Evolutionary conservation across 306 rosid species (phyloP).

Genomic region (Arachis stenosperma): DNA sequence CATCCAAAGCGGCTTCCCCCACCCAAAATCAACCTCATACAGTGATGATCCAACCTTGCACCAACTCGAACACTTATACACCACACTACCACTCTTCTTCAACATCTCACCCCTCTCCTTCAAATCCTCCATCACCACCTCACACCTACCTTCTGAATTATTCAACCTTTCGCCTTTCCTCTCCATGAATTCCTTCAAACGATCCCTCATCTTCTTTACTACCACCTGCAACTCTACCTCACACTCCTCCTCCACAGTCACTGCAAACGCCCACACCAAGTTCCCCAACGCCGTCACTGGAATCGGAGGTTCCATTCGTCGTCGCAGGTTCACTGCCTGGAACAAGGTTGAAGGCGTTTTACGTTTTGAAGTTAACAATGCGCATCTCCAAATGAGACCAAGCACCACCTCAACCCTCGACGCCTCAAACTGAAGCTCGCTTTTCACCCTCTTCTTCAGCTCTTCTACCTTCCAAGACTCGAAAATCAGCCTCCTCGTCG

Average conservation of each 20-base stretch:
- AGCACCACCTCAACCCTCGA: conserved; percentile 53
- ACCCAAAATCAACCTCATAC: conserved; percentile 47
- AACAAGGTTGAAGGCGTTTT: conserved; percentile 43
- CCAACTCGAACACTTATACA: conserved; percentile 56
- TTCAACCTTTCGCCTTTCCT: conserved; percentile 33
- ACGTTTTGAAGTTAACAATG: neutral
- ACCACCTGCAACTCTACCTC: conserved; percentile 39
- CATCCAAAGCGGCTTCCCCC: conserved; percentile 52
- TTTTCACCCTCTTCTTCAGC: conserved; percentile 38
- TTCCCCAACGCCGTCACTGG: conserved; percentile 46
- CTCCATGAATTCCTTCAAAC: conserved; percentile 39
- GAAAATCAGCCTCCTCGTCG: conserved; percentile 45
- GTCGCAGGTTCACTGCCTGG: conserved; percentile 58
- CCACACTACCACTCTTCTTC: conserved; percentile 2
- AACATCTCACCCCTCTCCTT: conserved; percentile 42
- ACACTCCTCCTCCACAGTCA: conserved; percentile 45
- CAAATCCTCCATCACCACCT: conserved; percentile 43
- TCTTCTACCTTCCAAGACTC: conserved; percentile 36
- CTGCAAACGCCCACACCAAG: conserved; percentile 51
- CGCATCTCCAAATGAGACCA: conserved; percentile 55
- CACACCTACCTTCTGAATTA: conserved; percentile 40
- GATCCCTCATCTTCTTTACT: conserved; percentile 46
- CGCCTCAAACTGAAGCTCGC: neutral
- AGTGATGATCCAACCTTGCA: conserved; percentile 40
- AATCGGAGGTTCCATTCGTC: conserved; percentile 43